Conservation (phyloP, 192 early-diverging fungal genomes). For the Lobosporangium transversale region DNA sequence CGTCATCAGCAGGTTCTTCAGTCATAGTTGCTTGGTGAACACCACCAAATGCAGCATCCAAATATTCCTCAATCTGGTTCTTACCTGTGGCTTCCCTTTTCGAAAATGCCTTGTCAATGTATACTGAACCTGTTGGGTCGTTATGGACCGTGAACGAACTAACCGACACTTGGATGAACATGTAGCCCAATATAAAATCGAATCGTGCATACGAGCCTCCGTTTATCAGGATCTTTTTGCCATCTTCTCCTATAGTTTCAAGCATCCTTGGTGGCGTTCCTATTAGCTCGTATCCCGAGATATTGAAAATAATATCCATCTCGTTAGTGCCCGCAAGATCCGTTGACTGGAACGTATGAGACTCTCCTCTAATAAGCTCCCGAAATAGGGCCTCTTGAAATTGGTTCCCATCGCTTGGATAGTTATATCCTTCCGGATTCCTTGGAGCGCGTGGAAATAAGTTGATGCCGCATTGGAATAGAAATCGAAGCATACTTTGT, state of each 20-base stretch:
- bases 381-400: too few species aligned
- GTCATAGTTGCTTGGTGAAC: too few species aligned
- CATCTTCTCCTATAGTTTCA: not conserved
- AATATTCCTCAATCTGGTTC: too few species aligned
- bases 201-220: too few species aligned
- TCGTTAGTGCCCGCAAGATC: not conserved
- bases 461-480: not conserved
- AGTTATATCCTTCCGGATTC: not conserved
- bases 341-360: not conserved
- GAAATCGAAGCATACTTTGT: not conserved
- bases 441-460: not conserved
- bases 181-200: slow-evolving; percentile 1
- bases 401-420: not conserved
- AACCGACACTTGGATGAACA: slow-evolving; percentile 8
- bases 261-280: not conserved
- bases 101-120: too few species aligned
- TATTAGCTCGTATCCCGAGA: too few species aligned
- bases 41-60: too few species aligned
- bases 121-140: too few species aligned
- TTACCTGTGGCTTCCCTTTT: too few species aligned
- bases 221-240: too few species aligned
- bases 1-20: too few species aligned
- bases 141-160: too few species aligned
- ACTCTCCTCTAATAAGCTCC: not conserved
- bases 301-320: not conserved